These are phyloP conservation scores for Cladosporium sp. DNA, from an alignment of 2,329 filamentous ascomycete genomes.

Conservation along the genomic window DNA sequence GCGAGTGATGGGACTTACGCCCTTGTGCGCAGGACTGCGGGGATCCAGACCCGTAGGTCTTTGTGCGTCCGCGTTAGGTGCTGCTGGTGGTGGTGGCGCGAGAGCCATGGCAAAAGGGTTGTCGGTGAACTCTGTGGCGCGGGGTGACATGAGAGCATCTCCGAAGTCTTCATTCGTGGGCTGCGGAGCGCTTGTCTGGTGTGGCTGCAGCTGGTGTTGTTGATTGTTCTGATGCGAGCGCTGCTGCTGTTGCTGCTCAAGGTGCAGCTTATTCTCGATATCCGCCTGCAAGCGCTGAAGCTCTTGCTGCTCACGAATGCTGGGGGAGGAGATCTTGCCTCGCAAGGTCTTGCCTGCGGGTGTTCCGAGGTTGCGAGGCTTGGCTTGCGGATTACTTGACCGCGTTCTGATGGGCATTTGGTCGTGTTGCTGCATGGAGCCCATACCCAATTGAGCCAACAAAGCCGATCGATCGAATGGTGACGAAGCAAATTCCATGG, in stretches of 20 bases:
- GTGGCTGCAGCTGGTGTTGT: background rate
- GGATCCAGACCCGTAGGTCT: conserved; percentile 56
- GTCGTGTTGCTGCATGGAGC: conserved; percentile 26
- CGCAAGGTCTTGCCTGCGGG: conserved; percentile 17
- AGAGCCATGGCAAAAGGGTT: conserved; percentile 54
- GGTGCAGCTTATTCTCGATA: conserved; percentile 26
- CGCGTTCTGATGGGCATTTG: conserved; percentile 18
- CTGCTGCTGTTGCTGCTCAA: conserved; percentile 1
- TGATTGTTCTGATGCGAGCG: background rate
- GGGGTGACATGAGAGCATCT: conserved; percentile 62
- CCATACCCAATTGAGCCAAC: conserved; percentile 34
- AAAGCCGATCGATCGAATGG: conserved; percentile 33
- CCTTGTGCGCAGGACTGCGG: conserved; percentile 68
- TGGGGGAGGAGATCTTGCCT: conserved; percentile 32
- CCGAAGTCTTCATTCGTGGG: conserved; percentile 3
- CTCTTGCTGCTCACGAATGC: conserved; percentile 29
- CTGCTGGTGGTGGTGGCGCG: conserved; percentile 30
- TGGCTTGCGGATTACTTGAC: conserved; percentile 5
- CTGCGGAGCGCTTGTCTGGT: background rate
- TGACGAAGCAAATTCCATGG: conserved; percentile 37
- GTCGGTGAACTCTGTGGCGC: conserved; percentile 67
- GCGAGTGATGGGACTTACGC: conserved; percentile 69
- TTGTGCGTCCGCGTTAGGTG: conserved; percentile 43
- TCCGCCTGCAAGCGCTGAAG: conserved; percentile 30
- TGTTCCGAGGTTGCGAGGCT: conserved; percentile 4